phyloP scores from a whole-genome alignment of 2,329 filamentous ascomycete genomes.

The Verticillium tricorpus region DNA sequence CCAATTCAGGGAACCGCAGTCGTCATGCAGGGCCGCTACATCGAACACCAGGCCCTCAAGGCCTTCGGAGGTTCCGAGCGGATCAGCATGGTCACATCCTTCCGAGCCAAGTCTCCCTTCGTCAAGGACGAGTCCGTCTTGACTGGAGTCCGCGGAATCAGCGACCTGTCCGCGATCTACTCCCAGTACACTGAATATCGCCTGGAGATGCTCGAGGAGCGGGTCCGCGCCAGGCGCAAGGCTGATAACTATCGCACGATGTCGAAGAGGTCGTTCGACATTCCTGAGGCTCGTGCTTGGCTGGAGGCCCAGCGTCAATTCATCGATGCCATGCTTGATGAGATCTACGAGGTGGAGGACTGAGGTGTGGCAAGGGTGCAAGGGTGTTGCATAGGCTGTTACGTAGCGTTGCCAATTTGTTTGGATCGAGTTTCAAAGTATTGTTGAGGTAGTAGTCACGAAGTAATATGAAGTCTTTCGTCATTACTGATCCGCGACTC shows the following conservation, averaged over 20 bases:
- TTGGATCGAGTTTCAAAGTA: too few relatives aligned
- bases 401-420: too few relatives aligned
- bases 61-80: slow-evolving; percentile 57
- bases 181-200: slow-evolving; percentile 59
- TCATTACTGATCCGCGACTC: too few relatives aligned
- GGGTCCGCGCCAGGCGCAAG: slow-evolving; percentile 21
- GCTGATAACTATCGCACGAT: neutral
- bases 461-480: too few relatives aligned
- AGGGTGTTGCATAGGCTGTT: too few relatives aligned
- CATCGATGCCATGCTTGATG: slow-evolving; percentile 16
- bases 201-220: slow-evolving; percentile 58
- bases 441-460: too few relatives aligned
- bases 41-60: slow-evolving; percentile 60
- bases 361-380: neutral
- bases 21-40: slow-evolving; percentile 62
- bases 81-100: slow-evolving; percentile 63
- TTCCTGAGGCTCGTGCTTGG: slow-evolving; percentile 10
- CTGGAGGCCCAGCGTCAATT: slow-evolving; percentile 19
- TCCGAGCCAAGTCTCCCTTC: slow-evolving; percentile 51
- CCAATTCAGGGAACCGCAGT: slow-evolving; percentile 52
- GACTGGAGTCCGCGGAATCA: slow-evolving; percentile 56
- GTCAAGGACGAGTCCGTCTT: slow-evolving; percentile 57
- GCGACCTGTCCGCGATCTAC: slow-evolving; percentile 54
- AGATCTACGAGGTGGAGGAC: neutral
- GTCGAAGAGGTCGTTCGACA: slow-evolving; percentile 12